A percentile compares a stretch with the other conserved stretches of the same genome.
Evolutionary conservation across 2,329 filamentous ascomycete genomes (phyloP).

Genomic region (Arthrinium phaeospermum): DNA sequence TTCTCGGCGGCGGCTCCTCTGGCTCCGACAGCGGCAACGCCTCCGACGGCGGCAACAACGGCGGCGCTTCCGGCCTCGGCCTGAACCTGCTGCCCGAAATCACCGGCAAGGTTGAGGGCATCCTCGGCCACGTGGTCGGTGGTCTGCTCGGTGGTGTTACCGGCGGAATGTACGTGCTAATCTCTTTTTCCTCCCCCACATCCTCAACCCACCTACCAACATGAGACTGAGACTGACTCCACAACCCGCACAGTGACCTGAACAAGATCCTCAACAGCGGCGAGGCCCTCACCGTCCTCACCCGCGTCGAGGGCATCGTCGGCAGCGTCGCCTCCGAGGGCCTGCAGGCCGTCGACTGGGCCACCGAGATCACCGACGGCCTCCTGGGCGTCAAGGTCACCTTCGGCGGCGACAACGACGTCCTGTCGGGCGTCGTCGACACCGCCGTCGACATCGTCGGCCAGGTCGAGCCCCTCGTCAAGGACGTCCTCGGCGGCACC

Average conservation of each 20-base stretch:
- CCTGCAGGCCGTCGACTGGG: conserved; percentile 14
- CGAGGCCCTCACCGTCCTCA: background rate
- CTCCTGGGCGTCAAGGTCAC: conserved; percentile 12
- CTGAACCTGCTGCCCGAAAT: background rate
- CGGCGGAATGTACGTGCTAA: background rate
- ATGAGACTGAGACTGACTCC: background rate
- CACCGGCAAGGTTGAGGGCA: background rate
- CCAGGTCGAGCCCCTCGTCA: conserved; percentile 11
- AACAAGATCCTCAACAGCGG: background rate
- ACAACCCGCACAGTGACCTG: background rate
- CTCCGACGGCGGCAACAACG: background rate
- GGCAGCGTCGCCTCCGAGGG: conserved; percentile 5
- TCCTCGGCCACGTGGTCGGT: background rate
- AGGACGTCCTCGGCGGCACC: conserved; percentile 19
- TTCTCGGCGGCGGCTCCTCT: background rate
- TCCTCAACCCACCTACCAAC: background rate
- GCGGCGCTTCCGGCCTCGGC: background rate
- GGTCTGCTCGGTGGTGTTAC: background rate
- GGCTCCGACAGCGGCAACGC: background rate
- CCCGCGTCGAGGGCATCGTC: conserved; percentile 11
- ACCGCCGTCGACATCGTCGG: conserved; percentile 20
- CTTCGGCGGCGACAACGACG: conserved; percentile 14
- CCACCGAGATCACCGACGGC: conserved; percentile 16
- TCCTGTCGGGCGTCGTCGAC: conserved; percentile 9
- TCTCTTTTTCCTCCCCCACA: background rate